phyloP scores from a whole-genome alignment of 176 grass and related monocot genomes.

The Carex littledalei region DNA sequence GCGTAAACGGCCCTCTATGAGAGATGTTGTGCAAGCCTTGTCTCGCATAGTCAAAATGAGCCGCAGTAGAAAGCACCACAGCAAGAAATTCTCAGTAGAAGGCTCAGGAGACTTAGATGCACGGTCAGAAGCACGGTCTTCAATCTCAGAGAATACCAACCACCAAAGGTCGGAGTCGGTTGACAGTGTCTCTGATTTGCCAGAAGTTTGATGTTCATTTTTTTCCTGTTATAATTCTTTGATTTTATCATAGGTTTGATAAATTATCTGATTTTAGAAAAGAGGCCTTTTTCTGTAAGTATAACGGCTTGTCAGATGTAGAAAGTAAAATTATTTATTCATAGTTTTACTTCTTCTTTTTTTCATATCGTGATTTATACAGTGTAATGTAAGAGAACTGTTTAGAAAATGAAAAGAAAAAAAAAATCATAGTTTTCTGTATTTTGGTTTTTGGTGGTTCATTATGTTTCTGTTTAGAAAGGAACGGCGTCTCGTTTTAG shows the following conservation, averaged over 20 bases:
- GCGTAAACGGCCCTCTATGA: conserved; percentile 68
- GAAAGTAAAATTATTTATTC: conserved; percentile 31
- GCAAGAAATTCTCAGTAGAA: conserved; percentile 14
- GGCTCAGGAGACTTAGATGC: conserved; percentile 50
- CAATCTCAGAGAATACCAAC: conserved; percentile 32
- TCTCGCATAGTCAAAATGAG: conserved; percentile 38
- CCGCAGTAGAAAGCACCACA: conserved; percentile 41
- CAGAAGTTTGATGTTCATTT: conserved; percentile 48
- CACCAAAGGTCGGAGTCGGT: conserved; percentile 66
- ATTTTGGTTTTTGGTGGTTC: not conserved
- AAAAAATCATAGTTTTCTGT: not conserved
- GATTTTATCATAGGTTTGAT: conserved; percentile 38
- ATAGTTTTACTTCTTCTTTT: not conserved
- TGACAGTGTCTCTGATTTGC: conserved; percentile 54
- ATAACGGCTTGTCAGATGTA: conserved; percentile 27
- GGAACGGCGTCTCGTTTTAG: too few species aligned
- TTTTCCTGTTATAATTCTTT: conserved; percentile 24
- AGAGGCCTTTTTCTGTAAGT: conserved; percentile 21
- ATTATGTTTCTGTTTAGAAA: not conserved
- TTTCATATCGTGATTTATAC: not conserved
- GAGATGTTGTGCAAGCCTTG: conserved; percentile 67
- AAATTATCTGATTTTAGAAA: conserved; percentile 36
- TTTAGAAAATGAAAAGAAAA: not conserved
- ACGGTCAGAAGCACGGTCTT: conserved; percentile 44
- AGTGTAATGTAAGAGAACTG: not conserved